Conservation (phyloP, 2,329 filamentous ascomycete genomes). For the Colletotrichum sp. region DNA sequence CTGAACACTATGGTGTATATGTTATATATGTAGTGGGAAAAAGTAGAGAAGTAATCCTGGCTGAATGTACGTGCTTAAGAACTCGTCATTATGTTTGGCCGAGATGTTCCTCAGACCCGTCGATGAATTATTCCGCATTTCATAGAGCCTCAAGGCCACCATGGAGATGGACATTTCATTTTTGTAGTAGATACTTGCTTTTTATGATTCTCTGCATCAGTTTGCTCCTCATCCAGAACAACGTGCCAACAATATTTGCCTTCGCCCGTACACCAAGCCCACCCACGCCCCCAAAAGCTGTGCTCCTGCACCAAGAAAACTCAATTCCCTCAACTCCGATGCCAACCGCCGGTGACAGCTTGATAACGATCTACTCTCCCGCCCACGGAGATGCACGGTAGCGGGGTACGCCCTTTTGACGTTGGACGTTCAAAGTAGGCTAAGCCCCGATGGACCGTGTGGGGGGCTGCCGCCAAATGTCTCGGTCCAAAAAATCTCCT, state of each 20-base stretch:
- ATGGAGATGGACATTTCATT: not conserved
- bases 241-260: not conserved
- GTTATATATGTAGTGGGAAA: too few relatives aligned
- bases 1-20: not conserved
- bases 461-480: constrained; percentile 3
- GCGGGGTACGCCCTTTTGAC: constrained; percentile 2
- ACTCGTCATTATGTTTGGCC: not conserved
- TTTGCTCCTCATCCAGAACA: not conserved
- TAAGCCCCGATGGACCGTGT: constrained; percentile 6
- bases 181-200: not conserved
- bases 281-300: not conserved
- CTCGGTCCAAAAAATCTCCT: not conserved
- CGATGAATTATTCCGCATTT: not conserved
- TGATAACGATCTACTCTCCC: constrained; percentile 5
- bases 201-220: not conserved
- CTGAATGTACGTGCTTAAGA: too few relatives aligned
- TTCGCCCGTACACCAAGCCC: not conserved
- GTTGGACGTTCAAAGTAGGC: not conserved
- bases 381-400: constrained; percentile 6
- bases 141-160: not conserved
- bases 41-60: too few relatives aligned
- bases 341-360: constrained; percentile 9
- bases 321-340: constrained; percentile 12
- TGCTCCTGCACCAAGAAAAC: not conserved
- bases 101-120: not conserved